These are phyloP conservation scores for Hagleromyces aurorensis DNA, from an alignment of 805 yeast species.

Conservation along the genomic window DNA sequence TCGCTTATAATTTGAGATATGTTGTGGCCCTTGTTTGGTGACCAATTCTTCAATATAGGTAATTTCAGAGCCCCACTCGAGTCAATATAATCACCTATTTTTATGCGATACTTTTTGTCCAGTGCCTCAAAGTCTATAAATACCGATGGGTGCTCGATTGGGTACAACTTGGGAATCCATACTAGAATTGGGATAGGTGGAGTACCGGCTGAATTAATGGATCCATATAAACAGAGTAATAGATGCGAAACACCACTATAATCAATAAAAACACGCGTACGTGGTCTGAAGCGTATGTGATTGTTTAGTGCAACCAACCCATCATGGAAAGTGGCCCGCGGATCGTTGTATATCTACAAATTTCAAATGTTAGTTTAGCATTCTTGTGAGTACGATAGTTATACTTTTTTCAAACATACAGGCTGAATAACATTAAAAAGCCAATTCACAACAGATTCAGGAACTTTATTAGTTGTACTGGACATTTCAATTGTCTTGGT, in stretches of 20 bases:
- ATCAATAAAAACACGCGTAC: slow-evolving; percentile 57
- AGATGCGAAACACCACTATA: slow-evolving; percentile 52
- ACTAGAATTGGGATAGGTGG: slow-evolving; percentile 53
- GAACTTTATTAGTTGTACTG: slow-evolving; percentile 2
- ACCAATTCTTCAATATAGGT: slow-evolving; percentile 61
- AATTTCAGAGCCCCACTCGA: slow-evolving; percentile 64
- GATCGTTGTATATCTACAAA: slow-evolving; percentile 45
- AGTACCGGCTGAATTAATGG: slow-evolving; percentile 11
- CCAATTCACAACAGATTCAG: slow-evolving; percentile 42
- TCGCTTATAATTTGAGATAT: no score
- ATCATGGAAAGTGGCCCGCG: slow-evolving; percentile 58
- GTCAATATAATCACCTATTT: slow-evolving; percentile 62
- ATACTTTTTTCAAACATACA: slow-evolving; percentile 21
- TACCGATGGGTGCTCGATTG: slow-evolving; percentile 57
- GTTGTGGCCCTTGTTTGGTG: slow-evolving; percentile 13
- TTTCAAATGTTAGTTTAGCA: not conserved
- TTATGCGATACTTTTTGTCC: slow-evolving; percentile 36
- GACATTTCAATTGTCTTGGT: not conserved
- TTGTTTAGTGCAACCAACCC: slow-evolving; percentile 39
- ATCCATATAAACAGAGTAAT: slow-evolving; percentile 58
- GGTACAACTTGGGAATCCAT: slow-evolving; percentile 74
- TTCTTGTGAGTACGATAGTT: not conserved
- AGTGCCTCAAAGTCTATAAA: slow-evolving; percentile 46
- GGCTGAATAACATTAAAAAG: slow-evolving; percentile 47
- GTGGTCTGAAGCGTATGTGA: slow-evolving; percentile 49